phyloP scores from a whole-genome alignment of 2,329 filamentous ascomycete genomes.

The Xylaria sp. region DNA sequence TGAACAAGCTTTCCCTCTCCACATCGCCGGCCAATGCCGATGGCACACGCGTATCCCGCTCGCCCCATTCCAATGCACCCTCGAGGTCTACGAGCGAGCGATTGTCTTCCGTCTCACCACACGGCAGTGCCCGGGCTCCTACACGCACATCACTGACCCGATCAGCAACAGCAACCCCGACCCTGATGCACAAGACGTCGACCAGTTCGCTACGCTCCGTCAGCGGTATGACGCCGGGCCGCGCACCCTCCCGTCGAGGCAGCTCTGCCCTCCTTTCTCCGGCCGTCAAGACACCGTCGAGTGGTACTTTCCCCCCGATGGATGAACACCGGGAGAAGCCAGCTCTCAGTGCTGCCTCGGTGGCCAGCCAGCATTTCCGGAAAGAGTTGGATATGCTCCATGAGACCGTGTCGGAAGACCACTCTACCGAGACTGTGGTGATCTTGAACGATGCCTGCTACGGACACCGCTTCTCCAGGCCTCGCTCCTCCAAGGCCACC shows the following conservation, averaged over 20 bases:
- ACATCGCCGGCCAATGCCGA: conserved; percentile 35
- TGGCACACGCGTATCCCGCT: conserved; percentile 39
- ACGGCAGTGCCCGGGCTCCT: conserved; percentile 40
- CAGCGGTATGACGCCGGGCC: conserved; percentile 43
- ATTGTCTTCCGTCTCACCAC: conserved; percentile 32
- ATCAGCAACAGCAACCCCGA: conserved; percentile 52
- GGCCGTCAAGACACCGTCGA: conserved; percentile 42
- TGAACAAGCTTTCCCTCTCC: conserved; percentile 42
- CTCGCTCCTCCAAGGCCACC: conserved; percentile 70
- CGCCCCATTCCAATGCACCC: conserved; percentile 36
- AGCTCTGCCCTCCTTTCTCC: conserved; percentile 52
- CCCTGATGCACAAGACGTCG: conserved; percentile 58
- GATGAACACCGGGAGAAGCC: conserved; percentile 43
- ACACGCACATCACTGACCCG: conserved; percentile 47
- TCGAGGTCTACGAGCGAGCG: conserved; percentile 11
- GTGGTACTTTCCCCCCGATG: conserved; percentile 31
- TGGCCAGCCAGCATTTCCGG: conserved; percentile 71
- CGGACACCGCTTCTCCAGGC: conserved; percentile 86
- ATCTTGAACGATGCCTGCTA: conserved; percentile 94
- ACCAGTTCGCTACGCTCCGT: conserved; percentile 59
- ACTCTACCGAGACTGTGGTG: conserved; percentile 69
- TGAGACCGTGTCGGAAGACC: conserved; percentile 41
- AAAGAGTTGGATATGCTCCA: conserved; percentile 70
- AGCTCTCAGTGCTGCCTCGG: conserved; percentile 51
- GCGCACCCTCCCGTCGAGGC: conserved; percentile 49